Evolutionary conservation across 257 asterid genomes (phyloP).

Genomic region (Lycium barbarum): DNA sequence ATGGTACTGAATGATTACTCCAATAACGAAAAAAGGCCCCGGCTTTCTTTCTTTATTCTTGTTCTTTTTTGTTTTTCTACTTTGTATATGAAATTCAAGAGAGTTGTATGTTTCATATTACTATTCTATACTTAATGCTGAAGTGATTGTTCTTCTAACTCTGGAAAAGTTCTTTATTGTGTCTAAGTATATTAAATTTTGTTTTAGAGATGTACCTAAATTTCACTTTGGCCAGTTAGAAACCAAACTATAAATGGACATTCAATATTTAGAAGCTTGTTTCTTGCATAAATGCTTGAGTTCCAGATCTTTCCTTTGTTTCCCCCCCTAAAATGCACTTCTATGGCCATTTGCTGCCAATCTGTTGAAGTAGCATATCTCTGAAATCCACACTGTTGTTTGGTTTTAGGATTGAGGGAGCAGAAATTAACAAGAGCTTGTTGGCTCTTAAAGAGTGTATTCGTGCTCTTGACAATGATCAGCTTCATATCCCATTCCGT

Average conservation of each 20-base stretch:
- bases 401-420: conserved; percentile 90
- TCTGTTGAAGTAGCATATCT: conserved; percentile 14
- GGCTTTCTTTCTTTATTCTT: not conserved
- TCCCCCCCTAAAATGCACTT: too few species aligned
- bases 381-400: not conserved
- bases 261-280: not conserved
- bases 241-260: conserved; percentile 1
- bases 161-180: not conserved
- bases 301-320: not conserved
- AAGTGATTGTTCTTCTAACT: not conserved
- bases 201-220: not conserved
- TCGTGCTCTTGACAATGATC: conserved; percentile 99
- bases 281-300: not conserved
- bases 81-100: not conserved
- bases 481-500: conserved; percentile 97
- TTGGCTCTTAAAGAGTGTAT: conserved; percentile 98
- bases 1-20: not conserved
- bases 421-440: conserved; percentile 98
- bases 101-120: not conserved
- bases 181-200: not conserved
- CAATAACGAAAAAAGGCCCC: not conserved
- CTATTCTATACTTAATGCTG: not conserved
- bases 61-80: not conserved
- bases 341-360: not conserved
- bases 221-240: not conserved